Conservation (phyloP, 305 asterid species). For the Fraxinus xanthoxyloides region DNA sequence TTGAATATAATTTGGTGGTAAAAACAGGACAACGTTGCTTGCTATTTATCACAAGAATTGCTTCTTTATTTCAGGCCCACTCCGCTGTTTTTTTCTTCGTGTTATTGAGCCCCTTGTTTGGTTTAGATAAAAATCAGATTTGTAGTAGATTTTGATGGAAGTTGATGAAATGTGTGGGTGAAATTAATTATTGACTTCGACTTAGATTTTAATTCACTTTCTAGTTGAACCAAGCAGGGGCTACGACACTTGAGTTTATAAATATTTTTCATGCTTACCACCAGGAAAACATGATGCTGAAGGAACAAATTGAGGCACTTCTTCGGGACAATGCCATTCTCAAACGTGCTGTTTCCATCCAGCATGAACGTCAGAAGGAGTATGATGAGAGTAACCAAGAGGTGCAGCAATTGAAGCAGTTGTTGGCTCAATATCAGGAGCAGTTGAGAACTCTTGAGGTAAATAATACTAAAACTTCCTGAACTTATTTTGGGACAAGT, state of each 20-base stretch:
- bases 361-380: constrained; percentile 88
- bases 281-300: constrained; percentile 70
- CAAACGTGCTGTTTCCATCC: constrained; percentile 86
- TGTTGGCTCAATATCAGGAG: constrained; percentile 74
- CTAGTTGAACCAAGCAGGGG: background rate
- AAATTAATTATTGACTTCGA: background rate
- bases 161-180: background rate
- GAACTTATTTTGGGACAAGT: background rate
- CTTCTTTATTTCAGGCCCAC: background rate
- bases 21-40: background rate
- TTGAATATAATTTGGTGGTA: background rate
- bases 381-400: constrained; percentile 65
- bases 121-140: background rate
- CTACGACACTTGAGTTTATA: background rate
- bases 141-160: background rate
- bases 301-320: constrained; percentile 62
- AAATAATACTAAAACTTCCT: constrained; percentile 4
- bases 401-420: constrained; percentile 68
- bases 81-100: background rate
- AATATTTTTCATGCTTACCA: constrained; percentile 12
- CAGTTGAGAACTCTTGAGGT: constrained; percentile 85
- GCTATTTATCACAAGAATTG: background rate
- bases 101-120: background rate
- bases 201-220: background rate
- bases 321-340: constrained; percentile 63